Conservation (phyloP, 768 basidiomycete species). For the Lactarius akahatsu region DNA sequence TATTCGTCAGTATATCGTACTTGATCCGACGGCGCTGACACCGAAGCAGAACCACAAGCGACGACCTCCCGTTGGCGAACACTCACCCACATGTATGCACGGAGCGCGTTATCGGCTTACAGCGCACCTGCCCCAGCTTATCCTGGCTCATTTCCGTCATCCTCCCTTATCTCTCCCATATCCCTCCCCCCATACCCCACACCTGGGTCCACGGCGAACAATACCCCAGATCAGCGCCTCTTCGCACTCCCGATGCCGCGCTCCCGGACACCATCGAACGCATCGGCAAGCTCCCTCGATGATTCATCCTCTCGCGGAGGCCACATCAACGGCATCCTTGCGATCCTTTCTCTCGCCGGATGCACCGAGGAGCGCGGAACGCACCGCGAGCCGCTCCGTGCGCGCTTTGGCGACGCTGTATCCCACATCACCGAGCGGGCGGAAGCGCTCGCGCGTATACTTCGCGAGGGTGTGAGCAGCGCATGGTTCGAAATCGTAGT, state of each 20-base stretch:
- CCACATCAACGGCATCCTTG: conserved; percentile 37
- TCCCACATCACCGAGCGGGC: conserved; percentile 34
- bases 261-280: conserved; percentile 22
- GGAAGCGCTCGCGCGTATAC: conserved; percentile 32
- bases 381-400: conserved; percentile 35
- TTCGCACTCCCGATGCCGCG: conserved; percentile 26
- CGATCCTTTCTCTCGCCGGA: conserved; percentile 36
- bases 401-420: conserved; percentile 35
- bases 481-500: conserved; percentile 35
- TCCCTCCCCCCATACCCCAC: conserved; percentile 28
- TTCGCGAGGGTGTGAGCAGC: conserved; percentile 38
- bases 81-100: conserved; percentile 37
- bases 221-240: conserved; percentile 24
- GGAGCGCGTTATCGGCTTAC: conserved; percentile 27
- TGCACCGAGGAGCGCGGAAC: conserved; percentile 35
- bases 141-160: conserved; percentile 25
- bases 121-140: conserved; percentile 32
- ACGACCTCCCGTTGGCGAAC: conserved; percentile 40
- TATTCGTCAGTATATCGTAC: not conserved
- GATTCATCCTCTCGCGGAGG: conserved; percentile 24
- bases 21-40: not conserved
- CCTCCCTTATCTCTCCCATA: conserved; percentile 28
- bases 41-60: conserved; percentile 37
- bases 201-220: conserved; percentile 25
- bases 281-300: conserved; percentile 25